Percentiles rank a stretch among this genome's conserved stretches.
phyloP scores from a whole-genome alignment of 139 green algal genomes.

The Tetraselmis chui region DNA sequence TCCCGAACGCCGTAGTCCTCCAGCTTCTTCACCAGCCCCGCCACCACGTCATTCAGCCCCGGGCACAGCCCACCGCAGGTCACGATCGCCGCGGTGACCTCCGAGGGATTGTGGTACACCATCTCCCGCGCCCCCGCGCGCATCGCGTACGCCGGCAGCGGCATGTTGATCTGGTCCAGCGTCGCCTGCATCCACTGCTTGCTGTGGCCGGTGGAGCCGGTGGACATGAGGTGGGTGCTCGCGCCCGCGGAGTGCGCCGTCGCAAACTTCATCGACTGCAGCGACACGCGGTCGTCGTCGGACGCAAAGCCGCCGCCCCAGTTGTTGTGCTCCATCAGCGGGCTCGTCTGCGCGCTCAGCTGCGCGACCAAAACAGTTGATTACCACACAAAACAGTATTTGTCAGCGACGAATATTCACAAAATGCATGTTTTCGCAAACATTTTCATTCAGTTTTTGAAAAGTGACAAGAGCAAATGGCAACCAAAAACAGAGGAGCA shows the following conservation, averaged over 20 bases:
- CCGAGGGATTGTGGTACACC: constrained; percentile 79
- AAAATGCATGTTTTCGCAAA: no score
- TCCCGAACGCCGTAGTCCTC: constrained; percentile 83
- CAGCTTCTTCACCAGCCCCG: constrained; percentile 79
- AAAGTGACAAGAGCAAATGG: no score
- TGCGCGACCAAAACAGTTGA: no score
- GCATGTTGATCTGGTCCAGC: constrained; percentile 58
- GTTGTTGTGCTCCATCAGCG: constrained; percentile 58
- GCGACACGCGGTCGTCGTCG: constrained; percentile 69
- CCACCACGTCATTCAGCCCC: constrained; percentile 95
- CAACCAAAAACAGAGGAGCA: no score
- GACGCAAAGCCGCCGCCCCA: constrained; percentile 80
- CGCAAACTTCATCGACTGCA: constrained; percentile 74
- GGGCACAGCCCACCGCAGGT: constrained; percentile 96
- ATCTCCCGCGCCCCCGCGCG: constrained; percentile 68
- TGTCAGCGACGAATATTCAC: no score
- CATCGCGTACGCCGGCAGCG: constrained; percentile 74
- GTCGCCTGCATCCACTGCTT: constrained; percentile 18
- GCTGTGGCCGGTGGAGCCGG: constrained; percentile 4
- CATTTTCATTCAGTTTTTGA: no score
- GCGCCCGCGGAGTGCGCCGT: constrained; percentile 51
- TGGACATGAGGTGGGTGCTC: background rate
- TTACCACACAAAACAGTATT: no score
- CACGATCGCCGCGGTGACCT: constrained; percentile 83
- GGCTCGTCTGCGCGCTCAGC: constrained; percentile 16